Base-by-base conservation (phyloP, 192 early-diverging fungal species). In the Allomyces macrogynus region DNA sequence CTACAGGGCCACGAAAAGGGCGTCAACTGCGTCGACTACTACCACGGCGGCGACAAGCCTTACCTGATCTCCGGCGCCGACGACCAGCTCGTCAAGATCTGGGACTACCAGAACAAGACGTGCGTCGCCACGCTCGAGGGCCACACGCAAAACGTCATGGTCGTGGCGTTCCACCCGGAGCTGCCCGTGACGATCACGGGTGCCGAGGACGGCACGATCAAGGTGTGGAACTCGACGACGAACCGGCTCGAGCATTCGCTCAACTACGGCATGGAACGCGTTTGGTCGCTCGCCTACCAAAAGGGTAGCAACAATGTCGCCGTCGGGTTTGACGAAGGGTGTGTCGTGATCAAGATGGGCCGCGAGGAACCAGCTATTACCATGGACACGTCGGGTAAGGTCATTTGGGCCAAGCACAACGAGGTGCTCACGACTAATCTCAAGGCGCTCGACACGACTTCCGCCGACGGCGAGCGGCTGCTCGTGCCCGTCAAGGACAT, bases 41-140 rank as follows among this genome's bases (percentile, higher is more conserved):
- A 96, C 76, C 84, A 91, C 68, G 96, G 93, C 25, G 88, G 88
- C 49, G 96, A 99, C 73, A 96, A 95, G 73, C 96, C 96, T 10
- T 99, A 99, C 67, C 74, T 99, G 40, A 86, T 97, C 49, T 89
- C 87, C 54, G 92, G 89, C 14, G 96, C 89, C 23, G 96, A 99
- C 68, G 96, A 99, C 76, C 85, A 89, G 78, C 82, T 84, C 40
- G 83, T 90, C 68, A 96, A 95, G 66, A 87, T 99, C 42, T 99
- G 96, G 96, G 96, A 99, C 73, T 97, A 97, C 73, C 95, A 97
- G 71, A 99, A 97, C 83, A 97, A 95, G 76, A 91, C 91, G 22
- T 97, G 95, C 72, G 93, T 99, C 16, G 92, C 95, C 75, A 99
- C 95, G 9, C 82, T 99, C 64, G 93, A 97, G 75, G 96, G 96